These are phyloP conservation scores for Beauveria pseudobassiana DNA, from an alignment of 2,329 filamentous ascomycete species.

Conservation along the genomic window DNA sequence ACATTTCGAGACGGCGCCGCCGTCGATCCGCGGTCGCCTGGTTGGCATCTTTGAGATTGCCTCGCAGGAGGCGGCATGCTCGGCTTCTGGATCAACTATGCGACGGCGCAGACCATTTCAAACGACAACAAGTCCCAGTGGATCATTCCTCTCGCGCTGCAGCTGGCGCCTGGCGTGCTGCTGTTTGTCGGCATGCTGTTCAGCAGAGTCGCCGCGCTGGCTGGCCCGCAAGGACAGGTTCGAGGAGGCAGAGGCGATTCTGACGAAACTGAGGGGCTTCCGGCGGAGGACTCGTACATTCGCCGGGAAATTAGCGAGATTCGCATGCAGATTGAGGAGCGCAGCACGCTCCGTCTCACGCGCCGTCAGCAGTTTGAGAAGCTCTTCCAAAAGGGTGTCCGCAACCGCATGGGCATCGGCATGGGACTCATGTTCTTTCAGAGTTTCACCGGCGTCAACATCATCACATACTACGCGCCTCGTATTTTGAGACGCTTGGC, in stretches of 20 bases:
- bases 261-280: neutral
- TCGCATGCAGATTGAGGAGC: slow-evolving; percentile 47
- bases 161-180: slow-evolving; percentile 45
- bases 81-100: slow-evolving; percentile 28
- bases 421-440: slow-evolving; percentile 39
- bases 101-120: slow-evolving; percentile 23
- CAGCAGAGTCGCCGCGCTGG: slow-evolving; percentile 51
- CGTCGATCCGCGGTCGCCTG: slow-evolving; percentile 42
- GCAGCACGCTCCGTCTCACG: slow-evolving; percentile 23
- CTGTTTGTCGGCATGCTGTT: slow-evolving; percentile 45
- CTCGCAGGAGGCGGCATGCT: slow-evolving; percentile 37
- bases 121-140: slow-evolving; percentile 24
- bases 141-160: slow-evolving; percentile 46
- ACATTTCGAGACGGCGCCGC: slow-evolving; percentile 36
- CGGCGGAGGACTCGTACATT: slow-evolving; percentile 25
- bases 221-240: slow-evolving; percentile 48
- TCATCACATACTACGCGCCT: slow-evolving; percentile 50
- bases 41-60: slow-evolving; percentile 46
- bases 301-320: slow-evolving; percentile 43
- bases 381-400: slow-evolving; percentile 19
- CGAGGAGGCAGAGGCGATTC: slow-evolving; percentile 25
- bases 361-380: slow-evolving; percentile 13
- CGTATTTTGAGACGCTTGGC: slow-evolving; percentile 30
- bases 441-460: slow-evolving; percentile 40
- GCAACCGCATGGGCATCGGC: slow-evolving; percentile 36